phyloP scores from a whole-genome alignment of 2,329 filamentous ascomycete species.

The Fusarium staphyleae region DNA sequence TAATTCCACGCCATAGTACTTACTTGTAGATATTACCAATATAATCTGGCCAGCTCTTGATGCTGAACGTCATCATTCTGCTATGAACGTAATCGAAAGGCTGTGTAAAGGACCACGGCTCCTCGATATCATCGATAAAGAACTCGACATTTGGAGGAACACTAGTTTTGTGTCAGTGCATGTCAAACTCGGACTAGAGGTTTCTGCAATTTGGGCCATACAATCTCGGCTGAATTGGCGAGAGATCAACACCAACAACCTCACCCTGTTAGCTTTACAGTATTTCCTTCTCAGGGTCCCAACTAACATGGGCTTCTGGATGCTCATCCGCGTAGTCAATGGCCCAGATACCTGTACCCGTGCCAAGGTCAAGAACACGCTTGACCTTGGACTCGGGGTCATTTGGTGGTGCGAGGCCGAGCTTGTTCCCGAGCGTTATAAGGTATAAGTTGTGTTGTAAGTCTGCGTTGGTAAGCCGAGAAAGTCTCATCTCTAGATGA shows the following conservation, averaged over 20 bases:
- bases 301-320: constrained; percentile 7
- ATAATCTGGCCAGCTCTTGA: constrained; percentile 25
- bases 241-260: constrained; percentile 27
- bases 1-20: background rate
- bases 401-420: constrained; percentile 27
- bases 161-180: background rate
- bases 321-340: constrained; percentile 28
- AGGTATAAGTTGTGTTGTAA: constrained; percentile 30
- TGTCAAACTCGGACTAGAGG: background rate
- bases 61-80: constrained; percentile 30
- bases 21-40: constrained; percentile 19
- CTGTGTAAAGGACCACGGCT: constrained; percentile 23
- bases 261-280: background rate
- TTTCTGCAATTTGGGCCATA: background rate
- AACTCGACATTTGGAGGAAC: constrained; percentile 30
- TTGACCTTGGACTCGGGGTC: constrained; percentile 11
- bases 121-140: constrained; percentile 31
- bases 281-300: background rate
- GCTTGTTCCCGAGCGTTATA: constrained; percentile 21
- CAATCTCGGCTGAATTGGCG: constrained; percentile 31
- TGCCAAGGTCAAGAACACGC: constrained; percentile 30
- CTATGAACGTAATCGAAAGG: constrained; percentile 36
- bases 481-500: no score
- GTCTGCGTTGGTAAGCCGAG: constrained; percentile 1
- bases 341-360: constrained; percentile 34